A percentile compares a stretch with the other conserved stretches of the same genome.
phyloP scores from a whole-genome alignment of 352 stramenopile genomes.

The Phytophthora meadii region DNA sequence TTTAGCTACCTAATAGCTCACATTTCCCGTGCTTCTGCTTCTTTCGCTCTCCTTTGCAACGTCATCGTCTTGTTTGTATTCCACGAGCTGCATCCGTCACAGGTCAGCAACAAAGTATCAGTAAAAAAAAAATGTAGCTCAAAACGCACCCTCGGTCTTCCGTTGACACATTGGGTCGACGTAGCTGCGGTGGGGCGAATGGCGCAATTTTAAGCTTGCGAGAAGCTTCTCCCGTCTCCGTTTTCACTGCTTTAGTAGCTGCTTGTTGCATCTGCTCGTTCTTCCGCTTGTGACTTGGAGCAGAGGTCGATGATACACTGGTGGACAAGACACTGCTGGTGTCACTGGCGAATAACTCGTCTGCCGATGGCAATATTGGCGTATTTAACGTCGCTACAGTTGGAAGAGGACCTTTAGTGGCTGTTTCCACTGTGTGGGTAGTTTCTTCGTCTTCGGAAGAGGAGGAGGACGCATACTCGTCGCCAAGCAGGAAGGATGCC shows the following conservation, averaged over 20 bases:
- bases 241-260: slow-evolving; percentile 32
- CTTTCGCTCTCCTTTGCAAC: slow-evolving; percentile 47
- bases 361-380: slow-evolving; percentile 45
- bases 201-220: slow-evolving; percentile 26
- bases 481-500: slow-evolving; percentile 63
- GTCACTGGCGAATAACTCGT: slow-evolving; percentile 55
- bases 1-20: background rate
- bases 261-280: slow-evolving; percentile 16
- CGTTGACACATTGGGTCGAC: slow-evolving; percentile 72
- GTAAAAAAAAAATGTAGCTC: too few relatives aligned
- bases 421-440: background rate
- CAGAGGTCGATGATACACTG: slow-evolving; percentile 10
- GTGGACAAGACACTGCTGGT: slow-evolving; percentile 34
- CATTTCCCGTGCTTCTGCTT: slow-evolving; percentile 3
- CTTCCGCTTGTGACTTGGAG: slow-evolving; percentile 35
- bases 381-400: background rate
- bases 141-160: slow-evolving; percentile 64
- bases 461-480: slow-evolving; percentile 69
- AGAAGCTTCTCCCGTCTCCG: slow-evolving; percentile 11
- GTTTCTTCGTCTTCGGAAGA: slow-evolving; percentile 40
- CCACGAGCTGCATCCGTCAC: slow-evolving; percentile 52
- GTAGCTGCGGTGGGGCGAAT: slow-evolving; percentile 70
- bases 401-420: background rate
- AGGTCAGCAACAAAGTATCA: background rate
- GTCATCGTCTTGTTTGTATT: slow-evolving; percentile 72